Conservation (phyloP, 495 filamentous ascomycete species). For the Hypoxylon subgilvum region DNA sequence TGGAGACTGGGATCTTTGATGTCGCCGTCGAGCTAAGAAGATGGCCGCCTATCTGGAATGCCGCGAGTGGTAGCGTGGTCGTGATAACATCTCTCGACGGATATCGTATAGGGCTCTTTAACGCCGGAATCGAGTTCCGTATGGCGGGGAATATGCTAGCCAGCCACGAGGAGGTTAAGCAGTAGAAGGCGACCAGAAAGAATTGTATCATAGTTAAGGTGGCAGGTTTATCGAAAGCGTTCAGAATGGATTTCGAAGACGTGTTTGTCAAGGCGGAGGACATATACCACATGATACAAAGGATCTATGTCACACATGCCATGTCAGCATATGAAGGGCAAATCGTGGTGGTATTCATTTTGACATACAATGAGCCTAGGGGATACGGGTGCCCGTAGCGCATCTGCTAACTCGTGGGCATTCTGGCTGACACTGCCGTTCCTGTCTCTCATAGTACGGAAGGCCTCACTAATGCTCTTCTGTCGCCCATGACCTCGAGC, state of each 20-base stretch:
- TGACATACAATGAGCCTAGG: constrained; percentile 80
- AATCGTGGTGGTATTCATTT: constrained; percentile 17
- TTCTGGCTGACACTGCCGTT: constrained; percentile 86
- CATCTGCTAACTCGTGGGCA: constrained; percentile 90
- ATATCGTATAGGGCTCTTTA: constrained; percentile 80
- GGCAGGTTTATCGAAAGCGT: constrained; percentile 86
- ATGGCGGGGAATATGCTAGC: constrained; percentile 72
- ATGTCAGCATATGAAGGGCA: constrained; percentile 14
- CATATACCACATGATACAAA: constrained; percentile 90
- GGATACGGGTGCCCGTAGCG: constrained; percentile 87
- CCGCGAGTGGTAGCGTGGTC: constrained; percentile 85
- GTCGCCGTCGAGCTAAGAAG: constrained; percentile 93
- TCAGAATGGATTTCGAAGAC: constrained; percentile 96
- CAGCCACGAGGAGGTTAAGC: constrained; percentile 75
- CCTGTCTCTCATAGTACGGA: constrained; percentile 76
- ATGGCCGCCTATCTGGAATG: constrained; percentile 93
- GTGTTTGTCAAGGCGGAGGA: constrained; percentile 95
- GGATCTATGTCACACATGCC: constrained; percentile 56
- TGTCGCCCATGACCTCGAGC: constrained; percentile 65
- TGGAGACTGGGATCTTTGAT: constrained; percentile 89
- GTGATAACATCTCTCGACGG: constrained; percentile 83
- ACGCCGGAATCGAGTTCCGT: constrained; percentile 71
- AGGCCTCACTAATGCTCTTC: constrained; percentile 85
- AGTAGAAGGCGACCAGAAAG: constrained; percentile 88
- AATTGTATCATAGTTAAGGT: constrained; percentile 97